phyloP scores from a whole-genome alignment of 176 grass and related monocot species.

The Coix lacrymajobi region DNA sequence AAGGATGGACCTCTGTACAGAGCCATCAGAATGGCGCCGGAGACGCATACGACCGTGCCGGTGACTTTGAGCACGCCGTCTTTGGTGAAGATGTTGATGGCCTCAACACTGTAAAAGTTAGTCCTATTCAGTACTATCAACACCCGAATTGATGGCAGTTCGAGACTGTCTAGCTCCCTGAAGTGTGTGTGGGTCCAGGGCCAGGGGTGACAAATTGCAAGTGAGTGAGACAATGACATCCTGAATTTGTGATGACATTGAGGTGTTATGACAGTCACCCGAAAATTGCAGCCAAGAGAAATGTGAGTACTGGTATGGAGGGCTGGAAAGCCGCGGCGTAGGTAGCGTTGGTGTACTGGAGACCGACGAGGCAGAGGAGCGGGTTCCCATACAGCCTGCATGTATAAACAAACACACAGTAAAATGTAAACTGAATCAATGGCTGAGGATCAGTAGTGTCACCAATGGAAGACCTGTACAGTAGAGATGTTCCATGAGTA shows the following conservation, averaged over 20 bases:
- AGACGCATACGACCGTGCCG: constrained; percentile 66
- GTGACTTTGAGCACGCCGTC: constrained; percentile 55
- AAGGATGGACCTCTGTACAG: constrained; percentile 73
- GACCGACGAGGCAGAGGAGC: constrained; percentile 85
- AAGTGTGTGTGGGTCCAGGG: neutral
- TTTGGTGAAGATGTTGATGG: constrained; percentile 53
- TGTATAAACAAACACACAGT: neutral
- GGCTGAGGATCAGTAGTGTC: neutral
- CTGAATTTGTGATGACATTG: neutral
- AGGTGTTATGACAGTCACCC: constrained; percentile 26
- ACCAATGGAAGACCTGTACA: neutral
- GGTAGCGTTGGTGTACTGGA: constrained; percentile 77
- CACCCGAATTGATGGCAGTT: neutral
- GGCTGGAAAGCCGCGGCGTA: constrained; percentile 92
- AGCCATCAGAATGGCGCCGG: constrained; percentile 69
- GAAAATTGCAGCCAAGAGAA: constrained; percentile 52
- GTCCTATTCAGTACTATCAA: neutral
- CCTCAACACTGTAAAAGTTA: constrained; percentile 44
- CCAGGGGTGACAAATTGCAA: neutral
- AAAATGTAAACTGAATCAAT: neutral
- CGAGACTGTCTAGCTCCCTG: neutral
- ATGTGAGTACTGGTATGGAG: constrained; percentile 83
- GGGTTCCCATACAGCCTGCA: constrained; percentile 80
- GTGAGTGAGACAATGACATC: neutral
- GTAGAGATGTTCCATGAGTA: neutral